Evolutionary conservation across 441 rosid genomes (phyloP).

Genomic region (Biscutella auriculata): DNA sequence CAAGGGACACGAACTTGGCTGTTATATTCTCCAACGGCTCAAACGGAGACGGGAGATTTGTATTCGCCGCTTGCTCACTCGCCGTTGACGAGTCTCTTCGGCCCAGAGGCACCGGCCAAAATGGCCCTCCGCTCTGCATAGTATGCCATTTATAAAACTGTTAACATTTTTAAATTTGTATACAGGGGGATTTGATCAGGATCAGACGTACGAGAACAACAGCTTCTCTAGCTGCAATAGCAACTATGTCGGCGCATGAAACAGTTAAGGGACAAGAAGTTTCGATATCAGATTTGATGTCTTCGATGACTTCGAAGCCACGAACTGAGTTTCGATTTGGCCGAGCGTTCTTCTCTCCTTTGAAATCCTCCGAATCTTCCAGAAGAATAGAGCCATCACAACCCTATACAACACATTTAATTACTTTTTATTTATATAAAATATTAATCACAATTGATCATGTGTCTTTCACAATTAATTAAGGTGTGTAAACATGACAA

Average conservation of each 20-base stretch:
- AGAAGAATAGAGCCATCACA: slow-evolving; percentile 56
- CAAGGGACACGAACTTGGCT: slow-evolving; percentile 58
- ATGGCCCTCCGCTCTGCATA: slow-evolving; percentile 64
- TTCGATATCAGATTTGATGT: slow-evolving; percentile 43
- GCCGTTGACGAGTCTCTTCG: slow-evolving; percentile 56
- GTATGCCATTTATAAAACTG: too few relatives aligned
- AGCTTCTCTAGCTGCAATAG: slow-evolving; percentile 64
- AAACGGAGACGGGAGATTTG: slow-evolving; percentile 56
- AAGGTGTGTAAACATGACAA: background rate
- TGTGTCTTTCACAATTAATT: too few relatives aligned
- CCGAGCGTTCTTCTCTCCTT: slow-evolving; percentile 43
- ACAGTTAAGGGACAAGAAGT: slow-evolving; percentile 38
- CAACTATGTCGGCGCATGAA: slow-evolving; percentile 50
- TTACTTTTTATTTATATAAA: too few relatives aligned
- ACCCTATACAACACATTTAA: slow-evolving; percentile 21
- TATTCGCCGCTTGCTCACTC: slow-evolving; percentile 48
- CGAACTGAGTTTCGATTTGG: slow-evolving; percentile 45
- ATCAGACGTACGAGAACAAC: slow-evolving; percentile 27
- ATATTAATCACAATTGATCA: too few relatives aligned
- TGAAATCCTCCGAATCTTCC: slow-evolving; percentile 35
- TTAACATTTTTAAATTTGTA: background rate
- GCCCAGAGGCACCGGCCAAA: slow-evolving; percentile 54
- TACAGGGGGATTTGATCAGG: background rate
- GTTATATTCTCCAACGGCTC: slow-evolving; percentile 53
- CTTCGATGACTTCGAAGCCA: slow-evolving; percentile 49